These are phyloP conservation scores for Gyromitra esculenta DNA, from an alignment of 2,329 filamentous ascomycete genomes.

Conservation along the genomic window DNA sequence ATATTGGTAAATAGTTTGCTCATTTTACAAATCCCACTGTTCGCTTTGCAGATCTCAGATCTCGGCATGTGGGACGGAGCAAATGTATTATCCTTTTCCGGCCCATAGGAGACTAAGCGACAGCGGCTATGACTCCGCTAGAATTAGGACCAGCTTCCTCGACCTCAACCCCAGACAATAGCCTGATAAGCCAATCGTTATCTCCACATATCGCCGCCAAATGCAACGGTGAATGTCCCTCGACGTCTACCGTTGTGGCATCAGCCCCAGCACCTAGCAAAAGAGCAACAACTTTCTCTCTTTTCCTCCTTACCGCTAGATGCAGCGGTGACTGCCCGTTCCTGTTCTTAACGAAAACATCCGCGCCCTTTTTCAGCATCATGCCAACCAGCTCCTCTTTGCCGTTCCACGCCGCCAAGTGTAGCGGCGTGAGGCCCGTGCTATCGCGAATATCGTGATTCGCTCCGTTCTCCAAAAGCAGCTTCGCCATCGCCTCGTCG, in stretches of 20 bases:
- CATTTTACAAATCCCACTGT: no score
- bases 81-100: not conserved
- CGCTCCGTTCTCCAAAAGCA: constrained; percentile 41
- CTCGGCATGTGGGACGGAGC: not conserved
- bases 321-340: constrained; percentile 43
- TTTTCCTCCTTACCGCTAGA: constrained; percentile 30
- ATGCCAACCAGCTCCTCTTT: constrained; percentile 27
- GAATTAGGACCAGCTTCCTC: not conserved
- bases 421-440: constrained; percentile 39
- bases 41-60: no score
- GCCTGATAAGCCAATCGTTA: constrained; percentile 1
- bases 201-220: constrained; percentile 27
- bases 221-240: constrained; percentile 29
- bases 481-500: constrained; percentile 19
- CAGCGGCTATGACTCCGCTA: not conserved
- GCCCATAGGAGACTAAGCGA: not conserved
- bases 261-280: constrained; percentile 29
- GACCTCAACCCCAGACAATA: constrained; percentile 1
- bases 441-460: constrained; percentile 33
- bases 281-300: constrained; percentile 1
- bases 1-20: no score
- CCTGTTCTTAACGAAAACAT: constrained; percentile 28
- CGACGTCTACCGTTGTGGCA: constrained; percentile 13
- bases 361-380: constrained; percentile 33
- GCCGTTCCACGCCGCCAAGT: constrained; percentile 34